Base-by-base conservation (phyloP, 371 early-diverging fungal genomes). In the Syncephalastrum monosporum region DNA sequence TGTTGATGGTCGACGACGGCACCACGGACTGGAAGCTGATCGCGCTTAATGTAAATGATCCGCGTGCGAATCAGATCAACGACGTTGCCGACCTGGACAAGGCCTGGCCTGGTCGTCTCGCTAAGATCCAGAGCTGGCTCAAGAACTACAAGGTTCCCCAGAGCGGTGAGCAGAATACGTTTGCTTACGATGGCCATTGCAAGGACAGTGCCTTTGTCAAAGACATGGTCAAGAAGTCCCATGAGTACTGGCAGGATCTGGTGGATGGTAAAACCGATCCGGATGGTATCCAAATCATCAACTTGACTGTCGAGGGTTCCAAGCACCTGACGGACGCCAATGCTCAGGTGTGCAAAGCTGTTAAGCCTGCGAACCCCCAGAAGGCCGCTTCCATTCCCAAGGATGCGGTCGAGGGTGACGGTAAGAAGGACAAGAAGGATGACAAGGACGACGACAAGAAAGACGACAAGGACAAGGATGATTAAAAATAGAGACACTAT, bases 1-100 rank as follows among this genome's bases (percentile, higher is more conserved):
- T 98, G 84, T 96, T 93, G 46, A 79, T 98, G 60, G 77, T 98
- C 52, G 98, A 98, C 74, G 93, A 94, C 72, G 93, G 91, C 56
- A 96, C 97, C 77, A 96, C 97, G 55, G 99, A 98, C 83, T 98
- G 98, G 98, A 98, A 98, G 81, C 77, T 98, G 46, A 80, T 98
- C 54, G 92, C 85, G 60, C 93, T 98, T 60, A 96, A 96, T 72
- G 78, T 90, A 64, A 91, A 87, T 60, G 99, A 98, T 75, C 89
- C 91, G 17, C 75, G 91, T 50, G 96, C 95, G 8, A 54, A 82
- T 65, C 89, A 92, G 71, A 74, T 96, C 50, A 93, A 95, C 74
- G 59, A 59, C 41, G 45, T 59, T 16, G 24, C 15, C 3, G 59
- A 59, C 24, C 24, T 59, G 21, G 59, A 59, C 27, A 16, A 33